These are phyloP conservation scores for Globisporangium spiculum DNA, from an alignment of 352 stramenopile species.

Conservation along the genomic window DNA sequence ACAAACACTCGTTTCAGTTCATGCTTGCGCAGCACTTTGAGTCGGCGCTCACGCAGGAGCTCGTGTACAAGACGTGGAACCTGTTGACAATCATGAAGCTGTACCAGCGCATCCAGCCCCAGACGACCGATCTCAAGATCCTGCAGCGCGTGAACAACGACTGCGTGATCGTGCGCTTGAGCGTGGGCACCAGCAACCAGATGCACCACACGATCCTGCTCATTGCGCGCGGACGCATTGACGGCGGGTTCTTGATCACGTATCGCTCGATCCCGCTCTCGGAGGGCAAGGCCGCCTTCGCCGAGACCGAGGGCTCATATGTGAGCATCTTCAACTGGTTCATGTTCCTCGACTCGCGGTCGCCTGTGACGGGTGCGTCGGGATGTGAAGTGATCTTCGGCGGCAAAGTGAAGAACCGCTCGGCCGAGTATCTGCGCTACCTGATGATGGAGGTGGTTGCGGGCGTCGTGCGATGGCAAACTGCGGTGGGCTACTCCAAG, in stretches of 20 bases:
- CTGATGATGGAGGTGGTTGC: constrained; percentile 66
- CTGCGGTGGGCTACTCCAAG: constrained; percentile 52
- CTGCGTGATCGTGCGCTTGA: constrained; percentile 56
- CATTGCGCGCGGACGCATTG: constrained; percentile 56
- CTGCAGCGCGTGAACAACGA: constrained; percentile 60
- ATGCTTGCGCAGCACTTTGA: constrained; percentile 59
- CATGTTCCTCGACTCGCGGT: constrained; percentile 55
- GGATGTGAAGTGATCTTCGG: constrained; percentile 69
- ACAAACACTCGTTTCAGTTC: constrained; percentile 48
- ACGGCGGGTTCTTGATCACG: constrained; percentile 61
- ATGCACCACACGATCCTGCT: constrained; percentile 54
- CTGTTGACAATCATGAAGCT: constrained; percentile 49
- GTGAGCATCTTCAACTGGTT: constrained; percentile 75
- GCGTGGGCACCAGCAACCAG: constrained; percentile 32
- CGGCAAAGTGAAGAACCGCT: constrained; percentile 45
- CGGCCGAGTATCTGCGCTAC: constrained; percentile 54
- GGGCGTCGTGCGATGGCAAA: constrained; percentile 64
- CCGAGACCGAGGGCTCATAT: constrained; percentile 46
- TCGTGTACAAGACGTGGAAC: constrained; percentile 71
- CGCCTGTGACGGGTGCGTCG: constrained; percentile 11
- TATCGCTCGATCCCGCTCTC: constrained; percentile 65
- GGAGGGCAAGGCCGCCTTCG: constrained; percentile 37
- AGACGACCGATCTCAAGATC: constrained; percentile 43
- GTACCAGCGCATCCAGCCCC: constrained; percentile 62
- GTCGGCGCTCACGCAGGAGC: constrained; percentile 35